Conservation (phyloP, 768 basidiomycete species). For the Dioszegia crocea region DNA sequence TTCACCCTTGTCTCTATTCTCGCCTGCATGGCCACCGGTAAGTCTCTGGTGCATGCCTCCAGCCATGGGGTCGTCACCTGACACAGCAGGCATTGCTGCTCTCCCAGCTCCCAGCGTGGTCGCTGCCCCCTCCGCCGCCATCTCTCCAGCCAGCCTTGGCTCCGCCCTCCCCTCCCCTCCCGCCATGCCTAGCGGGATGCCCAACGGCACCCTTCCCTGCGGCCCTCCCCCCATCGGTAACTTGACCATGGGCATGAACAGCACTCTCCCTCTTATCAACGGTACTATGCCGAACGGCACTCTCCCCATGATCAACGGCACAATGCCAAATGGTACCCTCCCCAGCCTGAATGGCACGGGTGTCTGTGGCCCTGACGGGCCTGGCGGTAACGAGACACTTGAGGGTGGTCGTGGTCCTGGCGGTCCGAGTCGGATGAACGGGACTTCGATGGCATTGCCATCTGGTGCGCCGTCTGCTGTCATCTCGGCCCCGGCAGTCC, state of each 20-base stretch:
- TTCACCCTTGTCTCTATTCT: neutral
- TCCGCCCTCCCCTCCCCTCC: neutral
- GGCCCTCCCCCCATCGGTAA: neutral
- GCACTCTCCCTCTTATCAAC: neutral
- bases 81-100: neutral
- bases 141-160: neutral
- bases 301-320: neutral
- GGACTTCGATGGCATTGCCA: too few relatives aligned
- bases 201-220: neutral
- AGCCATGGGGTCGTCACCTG: neutral
- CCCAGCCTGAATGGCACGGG: neutral
- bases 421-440: too few relatives aligned
- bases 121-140: neutral
- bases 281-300: neutral
- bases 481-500: too few relatives aligned
- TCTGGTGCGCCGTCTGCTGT: too few relatives aligned
- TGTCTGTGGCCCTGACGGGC: neutral
- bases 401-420: too few relatives aligned
- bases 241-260: neutral
- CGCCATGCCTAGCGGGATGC: neutral
- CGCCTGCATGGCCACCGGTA: neutral
- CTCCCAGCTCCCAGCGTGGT: neutral
- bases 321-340: neutral
- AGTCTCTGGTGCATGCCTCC: neutral
- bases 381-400: neutral